A percentile compares a stretch with the other conserved stretches of the same genome.
phyloP scores from a whole-genome alignment of 257 asterid genomes.

The Solanum chiquidenum region DNA sequence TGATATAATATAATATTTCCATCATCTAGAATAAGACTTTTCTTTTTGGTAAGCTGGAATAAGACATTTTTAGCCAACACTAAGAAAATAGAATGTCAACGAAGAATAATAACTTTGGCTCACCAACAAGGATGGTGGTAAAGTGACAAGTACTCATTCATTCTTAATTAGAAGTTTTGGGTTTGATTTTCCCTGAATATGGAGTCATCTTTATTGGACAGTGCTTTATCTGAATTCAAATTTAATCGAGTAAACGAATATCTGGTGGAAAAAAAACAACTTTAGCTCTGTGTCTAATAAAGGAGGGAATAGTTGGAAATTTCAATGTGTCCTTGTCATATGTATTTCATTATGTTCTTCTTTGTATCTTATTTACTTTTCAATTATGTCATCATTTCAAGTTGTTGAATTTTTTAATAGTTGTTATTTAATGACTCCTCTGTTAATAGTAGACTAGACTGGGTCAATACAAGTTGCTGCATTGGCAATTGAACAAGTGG shows the following conservation, averaged over 20 bases:
- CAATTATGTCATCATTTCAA: neutral
- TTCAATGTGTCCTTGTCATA: neutral
- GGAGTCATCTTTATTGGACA: accelerated
- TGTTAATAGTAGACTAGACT: neutral
- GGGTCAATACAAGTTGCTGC: neutral
- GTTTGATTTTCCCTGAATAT: accelerated
- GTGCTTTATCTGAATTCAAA: accelerated
- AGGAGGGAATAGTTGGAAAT: neutral
- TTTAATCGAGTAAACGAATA: too few relatives aligned
- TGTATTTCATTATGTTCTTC: neutral
- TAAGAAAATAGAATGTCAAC: neutral
- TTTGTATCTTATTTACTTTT: neutral
- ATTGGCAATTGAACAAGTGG: neutral
- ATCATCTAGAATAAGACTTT: neutral
- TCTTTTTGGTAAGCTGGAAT: neutral
- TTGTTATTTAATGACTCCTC: neutral
- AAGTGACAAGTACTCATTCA: too few relatives aligned
- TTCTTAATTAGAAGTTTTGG: too few relatives aligned
- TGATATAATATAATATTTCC: neutral
- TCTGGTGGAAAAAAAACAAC: too few relatives aligned
- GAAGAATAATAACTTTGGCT: neutral
- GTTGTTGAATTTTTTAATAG: neutral
- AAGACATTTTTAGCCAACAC: neutral
- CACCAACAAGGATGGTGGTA: too few relatives aligned
- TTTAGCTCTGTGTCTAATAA: neutral